Base-by-base conservation (phyloP, 73 alveolate species). In the Symbiodinium pilosum region DNA sequence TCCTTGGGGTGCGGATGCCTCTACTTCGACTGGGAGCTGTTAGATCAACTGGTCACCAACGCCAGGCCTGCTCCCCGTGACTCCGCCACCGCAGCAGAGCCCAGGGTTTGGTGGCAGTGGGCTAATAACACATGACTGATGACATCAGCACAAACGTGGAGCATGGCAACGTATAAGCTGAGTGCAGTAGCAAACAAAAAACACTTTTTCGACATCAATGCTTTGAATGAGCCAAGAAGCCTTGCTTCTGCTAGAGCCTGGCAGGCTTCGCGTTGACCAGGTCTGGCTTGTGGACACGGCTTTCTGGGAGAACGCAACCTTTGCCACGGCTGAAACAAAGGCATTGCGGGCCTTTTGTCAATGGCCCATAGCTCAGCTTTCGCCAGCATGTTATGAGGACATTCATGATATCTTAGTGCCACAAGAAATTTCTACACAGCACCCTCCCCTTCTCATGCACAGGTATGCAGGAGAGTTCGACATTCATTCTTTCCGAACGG, bases 241-340 rank as follows among this genome's bases (percentile, higher is more conserved):
- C 59, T 14, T 47, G 59, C 59, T 6, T 14, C 59, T 47, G 6
- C 14, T 47, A 6, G 42, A 18, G 8, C 5, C 40, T n/a, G 84
- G 68, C 54, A 87, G 94, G 94, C 56, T 56, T 47, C n/a, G 68
- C 86, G 56, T 87, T 56, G n/a, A 75, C 94, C 94, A 87, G 73
- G 94, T 87, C 64, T 87, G 94, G 94, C 43, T 87, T 44, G 94
- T 87, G 41, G 94, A 87, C 84, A 84, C 85, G 30, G 94, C 94
- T 41, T 87, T 56, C 85, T 81, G 94, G 87, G 30, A 30, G 32
- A 38, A 59, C 14, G 44, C 83, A 28, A 64, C 81, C 34, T 51
- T 73, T 28, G 40, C 69, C 41, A 28, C 94, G 32, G 75, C 73
- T 4, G 94, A 34, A 32, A 32, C 16, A 28, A 41, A 52, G 43